Percentiles rank a stretch among this genome's conserved stretches.
Evolutionary conservation across 257 asterid genomes (phyloP).

Genomic region (Solanum tacnaense): DNA sequence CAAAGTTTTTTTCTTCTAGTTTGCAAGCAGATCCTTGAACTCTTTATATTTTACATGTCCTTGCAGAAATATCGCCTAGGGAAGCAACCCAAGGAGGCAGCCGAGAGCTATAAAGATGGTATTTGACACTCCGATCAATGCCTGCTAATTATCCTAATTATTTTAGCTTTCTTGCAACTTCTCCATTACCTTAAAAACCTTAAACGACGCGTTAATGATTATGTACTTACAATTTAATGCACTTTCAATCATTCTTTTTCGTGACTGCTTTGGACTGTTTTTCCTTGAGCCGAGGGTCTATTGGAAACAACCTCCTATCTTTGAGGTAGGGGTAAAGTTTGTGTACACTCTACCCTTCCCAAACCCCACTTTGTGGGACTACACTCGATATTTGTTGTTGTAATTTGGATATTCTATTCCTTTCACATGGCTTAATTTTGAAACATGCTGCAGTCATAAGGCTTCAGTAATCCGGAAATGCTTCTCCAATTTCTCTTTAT

Average conservation of each 20-base stretch:
- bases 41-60: background rate
- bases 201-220: background rate
- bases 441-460: background rate
- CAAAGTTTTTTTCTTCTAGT: background rate
- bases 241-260: background rate
- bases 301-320: background rate
- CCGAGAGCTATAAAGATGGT: slow-evolving; percentile 86
- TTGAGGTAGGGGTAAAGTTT: background rate
- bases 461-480: background rate
- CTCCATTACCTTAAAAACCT: background rate
- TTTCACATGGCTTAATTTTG: background rate
- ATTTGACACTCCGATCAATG: background rate
- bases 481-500: background rate
- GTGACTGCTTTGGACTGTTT: background rate
- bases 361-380: background rate
- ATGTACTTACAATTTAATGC: background rate
- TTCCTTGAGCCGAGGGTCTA: background rate
- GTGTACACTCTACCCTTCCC: background rate
- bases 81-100: slow-evolving; percentile 63
- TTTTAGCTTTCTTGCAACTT: background rate
- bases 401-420: background rate
- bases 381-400: background rate
- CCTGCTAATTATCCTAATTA: background rate
- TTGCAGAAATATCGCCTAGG: slow-evolving; percentile 91
- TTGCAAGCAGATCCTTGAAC: background rate